Base-by-base conservation (phyloP, 2,329 filamentous ascomycete species). In the Thielaviopsis ethacetica region DNA sequence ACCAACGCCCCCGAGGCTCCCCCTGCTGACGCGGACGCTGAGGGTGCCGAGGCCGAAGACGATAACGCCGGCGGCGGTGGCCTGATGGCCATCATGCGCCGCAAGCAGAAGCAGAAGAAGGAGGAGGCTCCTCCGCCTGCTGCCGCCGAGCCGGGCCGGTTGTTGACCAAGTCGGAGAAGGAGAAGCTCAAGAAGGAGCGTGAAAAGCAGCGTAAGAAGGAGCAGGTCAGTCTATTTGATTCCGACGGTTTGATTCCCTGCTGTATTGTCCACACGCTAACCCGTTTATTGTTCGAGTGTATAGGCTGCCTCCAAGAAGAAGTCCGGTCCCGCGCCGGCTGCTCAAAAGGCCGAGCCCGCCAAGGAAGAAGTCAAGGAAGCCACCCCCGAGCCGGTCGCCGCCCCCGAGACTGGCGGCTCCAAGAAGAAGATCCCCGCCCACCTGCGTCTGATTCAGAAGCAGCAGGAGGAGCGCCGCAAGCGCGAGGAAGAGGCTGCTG, bases 151-250 rank as follows among this genome's bases (percentile, higher is more conserved):
- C 75, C 76, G 61, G 85, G 85, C 52, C 81, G 83, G 59, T 78
- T 97, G 54, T 83, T 97, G 74, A 95, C 89, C 47, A 98, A 97
- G 81, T 93, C 94, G 61, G 91, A 98, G 75, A 98, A 98, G 76
- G 93, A 98, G 71, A 95, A 89, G 73, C 79, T 91, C 68, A 97
- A 91, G 80, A 98, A 96, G 75, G 93, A 98, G 76, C 84, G 89
- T 62, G 93, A 98, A 76, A 98, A 98, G 82, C 88, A 93, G 75
- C 81, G 91, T 65, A 98, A 98, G 76, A 98, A 91, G 82, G 93
- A 98, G 73, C 86, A 97, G 81, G 89, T 93, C 65, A 53, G 66
- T 59, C 9, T 50, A n/a, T 38, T 50, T 50, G 24, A 53, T 62
- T 52, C 38, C 58, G n/a, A 22, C 44, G 22, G 6, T 9, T 34